Evolutionary conservation across 2,329 filamentous ascomycete genomes (phyloP).

Genomic region (Sporothrix luriei): DNA sequence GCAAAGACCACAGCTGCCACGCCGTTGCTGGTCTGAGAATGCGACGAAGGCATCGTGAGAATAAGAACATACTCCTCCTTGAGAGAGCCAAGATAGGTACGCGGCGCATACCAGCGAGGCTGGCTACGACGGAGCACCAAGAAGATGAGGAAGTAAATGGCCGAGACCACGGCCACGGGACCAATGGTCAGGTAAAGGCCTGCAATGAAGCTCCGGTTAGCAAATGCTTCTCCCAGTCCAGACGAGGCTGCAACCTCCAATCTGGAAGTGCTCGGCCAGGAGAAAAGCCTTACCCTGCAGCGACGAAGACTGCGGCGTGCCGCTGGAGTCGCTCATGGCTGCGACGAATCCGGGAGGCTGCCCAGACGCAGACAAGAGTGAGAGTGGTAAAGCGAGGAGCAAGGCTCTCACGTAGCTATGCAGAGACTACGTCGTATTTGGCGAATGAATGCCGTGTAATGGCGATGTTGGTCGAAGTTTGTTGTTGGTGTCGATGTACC

Average conservation of each 20-base stretch:
- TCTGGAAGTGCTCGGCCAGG: no score
- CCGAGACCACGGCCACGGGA: constrained; percentile 46
- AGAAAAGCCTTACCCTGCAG: constrained; percentile 32
- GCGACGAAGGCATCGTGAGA: not conserved
- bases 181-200: constrained; percentile 50
- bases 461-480: constrained; percentile 3
- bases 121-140: constrained; percentile 50
- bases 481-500: constrained; percentile 8
- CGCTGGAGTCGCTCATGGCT: constrained; percentile 28
- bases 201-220: constrained; percentile 3
- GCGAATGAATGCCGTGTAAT: not conserved
- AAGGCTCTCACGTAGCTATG: constrained; percentile 5
- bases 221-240: not conserved
- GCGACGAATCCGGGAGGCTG: constrained; percentile 27
- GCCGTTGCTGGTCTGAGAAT: not conserved
- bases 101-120: constrained; percentile 53
- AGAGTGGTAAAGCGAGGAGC: not conserved
- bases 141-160: constrained; percentile 50
- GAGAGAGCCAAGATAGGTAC: constrained; percentile 54
- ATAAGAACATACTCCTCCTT: constrained; percentile 44
- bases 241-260: not conserved
- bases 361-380: constrained; percentile 27
- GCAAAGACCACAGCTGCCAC: not conserved
- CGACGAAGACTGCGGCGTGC: constrained; percentile 31
- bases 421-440: constrained; percentile 13